Base-by-base conservation (phyloP, 148 eudicot species). In the Heliamphora exappendiculata region DNA sequence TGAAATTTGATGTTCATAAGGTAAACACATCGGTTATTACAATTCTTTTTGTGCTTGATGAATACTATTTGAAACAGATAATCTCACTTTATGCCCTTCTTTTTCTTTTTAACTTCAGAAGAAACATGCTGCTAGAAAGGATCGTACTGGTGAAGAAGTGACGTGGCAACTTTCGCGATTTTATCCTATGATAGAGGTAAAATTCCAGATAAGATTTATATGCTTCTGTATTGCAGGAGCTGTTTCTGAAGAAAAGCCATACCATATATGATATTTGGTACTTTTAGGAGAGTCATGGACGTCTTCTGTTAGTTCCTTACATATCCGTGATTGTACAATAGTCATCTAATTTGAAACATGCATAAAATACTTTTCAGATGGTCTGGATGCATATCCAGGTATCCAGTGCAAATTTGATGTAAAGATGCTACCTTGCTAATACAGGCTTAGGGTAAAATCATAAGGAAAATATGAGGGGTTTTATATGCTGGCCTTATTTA, bases 141-240 rank as follows among this genome's bases (percentile, higher is more conserved):
- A 95, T 54, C 96, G 97, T 68, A 71, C 78, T 78, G 96, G 91
- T 75, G 94, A 89, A 88, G 96, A 89, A 82, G 79, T 79, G 62
- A 74, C 77, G 41, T 95, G 97, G 97, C 96, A 92, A 65, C 82
- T 92, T 78, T 91, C 91, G 57, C 97, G 97, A 51, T 95, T 95
- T 84, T 95, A 92, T 81, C 98, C 98, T 74, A 78, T 92, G 85
- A 82, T 95, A 62, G 98, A 95, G 96, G 98, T 95, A 85, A 36
- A 22, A 77, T 50, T 34, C 70, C 33, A 29, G 59, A 29, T 12
- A 22, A 75, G 31, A 31, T n/a, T 45, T 42, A 14, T 29, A 63
- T 24, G 12, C 13, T 58, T 55, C 19, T 66, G 13, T 8, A 55
- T 67, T 67, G 77, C 67, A 28, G 5, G 11, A 34, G 5, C 11